These are phyloP conservation scores for Blastocystis sp. DNA, from an alignment of 352 stramenopile species.

Conservation along the genomic window DNA sequence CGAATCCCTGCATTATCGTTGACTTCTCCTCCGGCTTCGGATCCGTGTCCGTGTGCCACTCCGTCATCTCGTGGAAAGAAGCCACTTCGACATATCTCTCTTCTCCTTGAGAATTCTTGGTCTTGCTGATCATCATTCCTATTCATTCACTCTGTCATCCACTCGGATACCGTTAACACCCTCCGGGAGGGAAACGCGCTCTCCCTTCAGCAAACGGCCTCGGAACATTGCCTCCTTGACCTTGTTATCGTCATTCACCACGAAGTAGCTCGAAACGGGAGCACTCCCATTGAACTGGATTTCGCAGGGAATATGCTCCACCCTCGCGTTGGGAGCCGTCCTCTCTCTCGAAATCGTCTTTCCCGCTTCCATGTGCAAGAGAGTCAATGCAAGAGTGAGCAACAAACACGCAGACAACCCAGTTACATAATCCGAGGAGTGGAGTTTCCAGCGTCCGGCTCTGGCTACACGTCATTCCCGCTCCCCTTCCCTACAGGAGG, in stretches of 20 bases:
- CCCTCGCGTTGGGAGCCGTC: not conserved
- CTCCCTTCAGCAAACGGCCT: slow-evolving; percentile 32
- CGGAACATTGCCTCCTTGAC: slow-evolving; percentile 49
- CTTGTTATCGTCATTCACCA: not conserved
- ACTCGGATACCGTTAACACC: not conserved
- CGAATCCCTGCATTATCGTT: not conserved
- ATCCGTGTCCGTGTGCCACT: slow-evolving; percentile 19
- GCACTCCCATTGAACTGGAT: slow-evolving; percentile 59
- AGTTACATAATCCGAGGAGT: slow-evolving; percentile 51
- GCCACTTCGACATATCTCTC: not conserved
- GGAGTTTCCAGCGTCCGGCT: slow-evolving; percentile 50
- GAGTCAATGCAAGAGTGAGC: not conserved
- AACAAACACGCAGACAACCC: slow-evolving; percentile 37
- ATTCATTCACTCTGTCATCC: not conserved
- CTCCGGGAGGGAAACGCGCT: slow-evolving; percentile 23
- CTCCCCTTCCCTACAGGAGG: slow-evolving; percentile 71
- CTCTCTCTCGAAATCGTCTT: slow-evolving; percentile 8
- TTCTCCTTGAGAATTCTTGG: not conserved
- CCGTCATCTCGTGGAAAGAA: slow-evolving; percentile 18
- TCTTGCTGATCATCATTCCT: slow-evolving; percentile 21
- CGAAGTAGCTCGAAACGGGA: slow-evolving; percentile 19
- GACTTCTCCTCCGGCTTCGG: not conserved
- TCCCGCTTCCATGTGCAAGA: not conserved
- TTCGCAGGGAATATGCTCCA: slow-evolving; percentile 49
- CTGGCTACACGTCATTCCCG: slow-evolving; percentile 20